Conservation (phyloP, 768 basidiomycete genomes). For the Lentinula boryana region DNA sequence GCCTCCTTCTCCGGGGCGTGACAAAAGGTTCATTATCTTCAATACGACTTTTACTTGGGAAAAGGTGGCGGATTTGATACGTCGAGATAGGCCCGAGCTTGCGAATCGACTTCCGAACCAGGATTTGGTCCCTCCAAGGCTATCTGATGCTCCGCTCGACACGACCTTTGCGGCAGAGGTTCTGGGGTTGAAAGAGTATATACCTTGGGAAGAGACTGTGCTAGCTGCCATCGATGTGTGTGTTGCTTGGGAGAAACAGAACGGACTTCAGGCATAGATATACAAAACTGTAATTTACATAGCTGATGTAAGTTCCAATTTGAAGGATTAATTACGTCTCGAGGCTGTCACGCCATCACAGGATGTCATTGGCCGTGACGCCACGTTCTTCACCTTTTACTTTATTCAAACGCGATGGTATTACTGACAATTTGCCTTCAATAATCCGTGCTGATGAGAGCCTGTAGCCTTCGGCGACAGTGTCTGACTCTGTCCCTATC, state of each 20-base stretch:
- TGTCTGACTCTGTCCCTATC: conserved; percentile 71
- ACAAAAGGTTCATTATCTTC: conserved; percentile 6
- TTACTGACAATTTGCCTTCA: no score
- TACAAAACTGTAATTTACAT: not conserved
- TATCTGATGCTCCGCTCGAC: conserved; percentile 4
- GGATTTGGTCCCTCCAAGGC: not conserved
- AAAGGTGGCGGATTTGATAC: conserved; percentile 2
- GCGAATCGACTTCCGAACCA: conserved; percentile 1
- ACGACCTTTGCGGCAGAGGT: conserved; percentile 1
- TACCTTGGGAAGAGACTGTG: conserved; percentile 8
- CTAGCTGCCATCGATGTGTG: conserved; percentile 1
- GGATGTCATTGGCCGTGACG: not conserved
- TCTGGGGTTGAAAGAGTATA: conserved; percentile 4
- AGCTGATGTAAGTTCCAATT: no score
- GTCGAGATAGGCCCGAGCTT: conserved; percentile 6
- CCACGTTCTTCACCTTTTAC: not conserved
- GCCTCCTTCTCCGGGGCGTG: not conserved
- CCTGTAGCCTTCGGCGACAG: conserved; percentile 41
- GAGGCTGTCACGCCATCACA: not conserved
- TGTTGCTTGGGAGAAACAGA: conserved; percentile 5
- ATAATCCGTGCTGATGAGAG: not conserved
- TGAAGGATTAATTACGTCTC: no score
- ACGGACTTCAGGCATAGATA: not conserved
- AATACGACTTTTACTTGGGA: conserved; percentile 2
- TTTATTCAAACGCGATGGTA: conserved; percentile 2